Evolutionary conservation across 2,329 filamentous ascomycete genomes (phyloP).

Genomic region (Fusarium udum): DNA sequence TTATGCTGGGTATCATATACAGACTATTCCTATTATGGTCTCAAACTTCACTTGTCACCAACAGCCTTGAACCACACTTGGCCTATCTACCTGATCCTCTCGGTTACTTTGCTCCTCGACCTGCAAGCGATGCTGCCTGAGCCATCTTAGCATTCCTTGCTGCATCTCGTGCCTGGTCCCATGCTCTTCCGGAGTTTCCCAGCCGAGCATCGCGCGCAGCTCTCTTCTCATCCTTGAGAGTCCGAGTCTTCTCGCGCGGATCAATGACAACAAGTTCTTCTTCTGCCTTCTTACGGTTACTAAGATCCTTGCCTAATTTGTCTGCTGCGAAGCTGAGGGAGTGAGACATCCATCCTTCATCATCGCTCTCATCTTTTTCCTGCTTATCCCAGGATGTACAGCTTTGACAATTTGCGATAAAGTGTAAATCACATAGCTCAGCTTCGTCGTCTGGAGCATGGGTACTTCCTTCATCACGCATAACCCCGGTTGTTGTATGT

Average conservation of each 20-base stretch:
- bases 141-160: slow-evolving; percentile 67
- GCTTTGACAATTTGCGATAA: slow-evolving; percentile 94
- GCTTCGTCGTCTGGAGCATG: slow-evolving; percentile 69
- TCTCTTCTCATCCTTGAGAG: slow-evolving; percentile 72
- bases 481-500: slow-evolving; percentile 23
- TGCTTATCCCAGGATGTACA: slow-evolving; percentile 84
- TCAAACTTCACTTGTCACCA: slow-evolving; percentile 9
- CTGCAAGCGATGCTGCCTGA: slow-evolving; percentile 61
- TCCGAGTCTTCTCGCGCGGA: slow-evolving; percentile 82
- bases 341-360: slow-evolving; percentile 86
- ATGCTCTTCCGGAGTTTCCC: slow-evolving; percentile 64
- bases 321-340: slow-evolving; percentile 88
- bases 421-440: slow-evolving; percentile 89
- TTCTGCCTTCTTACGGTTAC: slow-evolving; percentile 89
- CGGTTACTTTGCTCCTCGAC: slow-evolving; percentile 63
- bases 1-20: slow-evolving; percentile 33
- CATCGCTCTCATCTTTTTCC: slow-evolving; percentile 67
- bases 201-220: slow-evolving; percentile 64
- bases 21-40: slow-evolving; percentile 29
- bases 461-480: slow-evolving; percentile 40
- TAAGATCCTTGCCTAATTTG: slow-evolving; percentile 88
- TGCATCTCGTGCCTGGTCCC: slow-evolving; percentile 61
- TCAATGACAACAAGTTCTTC: slow-evolving; percentile 95
- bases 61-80: slow-evolving; percentile 4
- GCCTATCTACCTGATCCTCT: slow-evolving; percentile 10